Evolutionary conservation across 768 basidiomycete genomes (phyloP).

Genomic region (Leccinum disarticulatum): DNA sequence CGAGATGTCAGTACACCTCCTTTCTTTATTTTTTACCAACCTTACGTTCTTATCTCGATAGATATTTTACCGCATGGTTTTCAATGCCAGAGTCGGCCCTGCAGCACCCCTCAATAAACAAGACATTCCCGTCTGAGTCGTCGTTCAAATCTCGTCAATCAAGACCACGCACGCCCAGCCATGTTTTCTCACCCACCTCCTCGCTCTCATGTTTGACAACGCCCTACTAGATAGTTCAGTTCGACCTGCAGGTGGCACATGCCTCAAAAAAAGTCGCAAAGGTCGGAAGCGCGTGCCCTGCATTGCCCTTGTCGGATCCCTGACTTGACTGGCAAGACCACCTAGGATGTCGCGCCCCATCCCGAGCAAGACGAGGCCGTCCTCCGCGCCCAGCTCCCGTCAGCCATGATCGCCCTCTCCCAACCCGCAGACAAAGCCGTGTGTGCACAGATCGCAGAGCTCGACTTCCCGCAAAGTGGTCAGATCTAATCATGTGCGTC

Average conservation of each 20-base stretch:
- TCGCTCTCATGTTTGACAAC: conserved; percentile 72
- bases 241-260: conserved; percentile 82
- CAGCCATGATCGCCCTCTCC: conserved; percentile 82
- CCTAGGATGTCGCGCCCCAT: conserved; percentile 71
- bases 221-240: conserved; percentile 59
- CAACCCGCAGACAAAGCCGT: conserved; percentile 67
- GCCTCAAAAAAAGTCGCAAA: conserved; percentile 89
- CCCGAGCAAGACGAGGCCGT: conserved; percentile 67
- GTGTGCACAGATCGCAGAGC: conserved; percentile 87
- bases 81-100: no score
- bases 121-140: no score
- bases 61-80: no score
- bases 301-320: neutral
- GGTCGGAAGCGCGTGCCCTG: conserved; percentile 58
- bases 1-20: no score
- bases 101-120: no score
- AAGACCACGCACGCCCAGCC: conserved; percentile 41
- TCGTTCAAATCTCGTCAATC: no score
- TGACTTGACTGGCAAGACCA: neutral
- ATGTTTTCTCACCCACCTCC: conserved; percentile 78
- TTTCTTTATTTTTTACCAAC: no score
- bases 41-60: no score
- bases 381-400: conserved; percentile 71
- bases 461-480: conserved; percentile 93
- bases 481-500: conserved; percentile 83